Percentiles rank a stretch among this genome's conserved stretches.
phyloP scores from a whole-genome alignment of 305 asterid genomes.

The Solanum hybrid region DNA sequence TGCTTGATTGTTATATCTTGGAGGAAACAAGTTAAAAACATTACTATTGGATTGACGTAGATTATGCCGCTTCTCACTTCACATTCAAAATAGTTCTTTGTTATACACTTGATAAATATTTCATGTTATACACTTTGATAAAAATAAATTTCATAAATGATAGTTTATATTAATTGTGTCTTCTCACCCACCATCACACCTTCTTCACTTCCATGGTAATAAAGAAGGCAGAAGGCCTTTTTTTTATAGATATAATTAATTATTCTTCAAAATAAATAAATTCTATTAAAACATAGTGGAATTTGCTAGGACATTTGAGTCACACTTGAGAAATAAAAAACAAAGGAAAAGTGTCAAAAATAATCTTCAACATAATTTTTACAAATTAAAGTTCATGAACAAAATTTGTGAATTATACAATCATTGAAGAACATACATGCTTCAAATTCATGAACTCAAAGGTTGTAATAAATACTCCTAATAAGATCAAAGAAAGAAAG shows the following conservation, averaged over 20 bases:
- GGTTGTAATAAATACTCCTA: neutral
- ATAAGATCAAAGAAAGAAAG: neutral
- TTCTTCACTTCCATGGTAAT: too few species aligned
- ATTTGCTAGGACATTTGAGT: neutral
- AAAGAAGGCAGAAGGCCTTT: neutral
- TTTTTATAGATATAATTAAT: too few species aligned
- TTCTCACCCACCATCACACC: too few species aligned
- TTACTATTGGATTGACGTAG: neutral
- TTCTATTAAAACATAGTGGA: neutral
- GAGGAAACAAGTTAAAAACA: neutral
- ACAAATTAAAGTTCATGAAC: neutral
- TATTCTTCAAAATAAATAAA: neutral
- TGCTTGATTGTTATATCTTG: rapidly evolving
- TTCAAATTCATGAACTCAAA: neutral
- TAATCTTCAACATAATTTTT: neutral
- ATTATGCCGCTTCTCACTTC: neutral
- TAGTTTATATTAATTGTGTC: too few species aligned
- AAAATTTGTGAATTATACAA: neutral
- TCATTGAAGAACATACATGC: neutral
- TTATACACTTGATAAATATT: too few species aligned
- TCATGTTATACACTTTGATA: too few species aligned
- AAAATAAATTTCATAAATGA: too few species aligned
- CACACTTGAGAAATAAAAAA: neutral
- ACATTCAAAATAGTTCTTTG: too few species aligned
- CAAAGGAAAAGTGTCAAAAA: neutral